A percentile compares a stretch with the other conserved stretches of the same genome.
These are phyloP conservation scores for Penicillium soppii DNA, from an alignment of 495 filamentous ascomycete species.

Conservation along the genomic window DNA sequence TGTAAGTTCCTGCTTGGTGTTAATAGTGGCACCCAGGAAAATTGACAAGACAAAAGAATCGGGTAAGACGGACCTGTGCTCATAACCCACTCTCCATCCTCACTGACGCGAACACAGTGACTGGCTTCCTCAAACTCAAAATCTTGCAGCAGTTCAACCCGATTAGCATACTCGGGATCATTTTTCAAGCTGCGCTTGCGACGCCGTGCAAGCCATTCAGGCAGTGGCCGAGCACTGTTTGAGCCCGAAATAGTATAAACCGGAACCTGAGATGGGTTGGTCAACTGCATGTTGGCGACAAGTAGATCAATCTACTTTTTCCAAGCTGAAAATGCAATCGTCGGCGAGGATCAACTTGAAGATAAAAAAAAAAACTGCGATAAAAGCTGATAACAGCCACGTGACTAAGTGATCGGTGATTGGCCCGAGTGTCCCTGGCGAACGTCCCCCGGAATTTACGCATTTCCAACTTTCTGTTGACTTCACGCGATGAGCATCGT, in stretches of 20 bases:
- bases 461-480: slow-evolving; percentile 9
- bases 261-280: slow-evolving; percentile 81
- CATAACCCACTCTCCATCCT: slow-evolving; percentile 98
- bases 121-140: slow-evolving; percentile 99
- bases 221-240: slow-evolving; percentile 83
- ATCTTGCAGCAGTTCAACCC: slow-evolving; percentile 93
- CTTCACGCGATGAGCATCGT: slow-evolving; percentile 3
- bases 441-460: slow-evolving; percentile 31
- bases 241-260: slow-evolving; percentile 96
- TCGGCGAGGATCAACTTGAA: slow-evolving; percentile 20
- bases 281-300: slow-evolving; percentile 72
- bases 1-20: slow-evolving; percentile 65
- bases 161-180: slow-evolving; percentile 87
- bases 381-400: slow-evolving; percentile 42
- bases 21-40: neutral
- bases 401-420: slow-evolving; percentile 27
- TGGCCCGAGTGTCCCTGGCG: slow-evolving; percentile 25
- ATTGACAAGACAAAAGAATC: neutral
- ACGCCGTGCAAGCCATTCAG: slow-evolving; percentile 91
- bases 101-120: slow-evolving; percentile 82
- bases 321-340: slow-evolving; percentile 1
- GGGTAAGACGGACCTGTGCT: slow-evolving; percentile 70
- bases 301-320: slow-evolving; percentile 2
- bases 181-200: slow-evolving; percentile 92
- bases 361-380: slow-evolving; percentile 53